A percentile compares a stretch with the other conserved stretches of the same genome.
phyloP scores from a whole-genome alignment of 768 basidiomycete species.

The Calocera viscosa region DNA sequence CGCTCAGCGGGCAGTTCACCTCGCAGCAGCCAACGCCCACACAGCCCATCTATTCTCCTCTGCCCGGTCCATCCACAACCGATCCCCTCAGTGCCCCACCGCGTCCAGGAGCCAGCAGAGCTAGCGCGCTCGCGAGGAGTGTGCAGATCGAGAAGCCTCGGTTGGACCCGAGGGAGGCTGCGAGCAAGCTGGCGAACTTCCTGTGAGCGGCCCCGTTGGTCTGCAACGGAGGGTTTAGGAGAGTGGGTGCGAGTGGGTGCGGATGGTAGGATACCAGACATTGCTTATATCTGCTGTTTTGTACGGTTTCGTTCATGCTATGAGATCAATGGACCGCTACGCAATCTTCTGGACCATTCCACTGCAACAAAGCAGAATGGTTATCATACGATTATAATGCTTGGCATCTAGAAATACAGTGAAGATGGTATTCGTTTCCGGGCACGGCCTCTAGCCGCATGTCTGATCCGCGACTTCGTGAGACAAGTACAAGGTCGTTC shows the following conservation, averaged over 20 bases:
- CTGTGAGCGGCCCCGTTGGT: slow-evolving; percentile 14
- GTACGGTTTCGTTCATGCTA: neutral
- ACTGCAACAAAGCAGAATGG: neutral
- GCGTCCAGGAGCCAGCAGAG: slow-evolving; percentile 31
- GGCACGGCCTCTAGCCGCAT: neutral
- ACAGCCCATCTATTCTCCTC: slow-evolving; percentile 8
- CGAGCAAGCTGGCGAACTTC: slow-evolving; percentile 73
- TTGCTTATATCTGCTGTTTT: slow-evolving; percentile 7
- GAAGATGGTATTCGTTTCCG: neutral
- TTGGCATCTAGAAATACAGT: no score
- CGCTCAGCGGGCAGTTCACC: neutral
- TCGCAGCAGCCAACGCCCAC: neutral
- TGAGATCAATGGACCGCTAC: neutral
- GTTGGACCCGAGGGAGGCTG: slow-evolving; percentile 74
- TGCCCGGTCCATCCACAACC: neutral
- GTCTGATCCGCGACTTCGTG: no score
- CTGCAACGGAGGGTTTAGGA: neutral
- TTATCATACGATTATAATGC: neutral
- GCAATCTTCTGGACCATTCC: neutral
- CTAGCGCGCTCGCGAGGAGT: slow-evolving; percentile 60
- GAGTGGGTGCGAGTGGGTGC: neutral
- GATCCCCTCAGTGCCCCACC: neutral
- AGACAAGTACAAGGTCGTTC: no score
- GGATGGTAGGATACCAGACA: slow-evolving; percentile 3
- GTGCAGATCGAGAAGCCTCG: slow-evolving; percentile 58